Base-by-base conservation (phyloP, 495 filamentous ascomycete genomes). In the Xylaria flabelliformis region DNA sequence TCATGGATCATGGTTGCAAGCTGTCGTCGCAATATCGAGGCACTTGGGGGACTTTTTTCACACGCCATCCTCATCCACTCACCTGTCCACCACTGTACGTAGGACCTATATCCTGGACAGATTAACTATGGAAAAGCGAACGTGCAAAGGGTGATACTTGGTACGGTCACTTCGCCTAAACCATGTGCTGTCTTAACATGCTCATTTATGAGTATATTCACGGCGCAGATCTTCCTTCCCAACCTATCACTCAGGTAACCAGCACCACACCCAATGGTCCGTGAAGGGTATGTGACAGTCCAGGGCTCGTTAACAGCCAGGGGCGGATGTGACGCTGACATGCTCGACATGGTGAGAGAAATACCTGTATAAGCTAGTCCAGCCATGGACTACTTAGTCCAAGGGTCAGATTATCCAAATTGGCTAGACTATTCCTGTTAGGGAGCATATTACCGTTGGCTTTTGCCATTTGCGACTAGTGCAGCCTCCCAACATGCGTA, bases 321-420 rank as follows among this genome's bases (percentile, higher is more conserved):
- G 32, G 55, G 55, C 29, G 7, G 13, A 59, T 59, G 29, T 36
- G 32, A 59, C 55, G 19, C 55, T 59, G 55, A 59, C 55, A 59
- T 3, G 55, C 15, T 26, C 32, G 32, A 39, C 32, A 39, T 32
- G 32, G 34, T 61, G 53, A 56, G 53, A 32, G 26, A 56, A 56
- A 32, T 56, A 29, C 51, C 12, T 26, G 6, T 53, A 4, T 15
- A 26, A 8, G 17, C 44, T 53, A 53, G 50, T 19, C 21, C 24
- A 13, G 21, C 21, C 50, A 13, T 53, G 6, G 21, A 26, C n/a
- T 53, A 29, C 26, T 29, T 29, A 53, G 50, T 26, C 3, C 3
- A 26, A 12, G n/a, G 50, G 21, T 9, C 50, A 55, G 21, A 55
- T 26, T 12, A 26, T 26, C 51, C 10, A 21, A 13, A 55, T 15